Evolutionary conservation across 2,329 filamentous ascomycete species (phyloP).

Genomic region (Colletotrichum sp.): DNA sequence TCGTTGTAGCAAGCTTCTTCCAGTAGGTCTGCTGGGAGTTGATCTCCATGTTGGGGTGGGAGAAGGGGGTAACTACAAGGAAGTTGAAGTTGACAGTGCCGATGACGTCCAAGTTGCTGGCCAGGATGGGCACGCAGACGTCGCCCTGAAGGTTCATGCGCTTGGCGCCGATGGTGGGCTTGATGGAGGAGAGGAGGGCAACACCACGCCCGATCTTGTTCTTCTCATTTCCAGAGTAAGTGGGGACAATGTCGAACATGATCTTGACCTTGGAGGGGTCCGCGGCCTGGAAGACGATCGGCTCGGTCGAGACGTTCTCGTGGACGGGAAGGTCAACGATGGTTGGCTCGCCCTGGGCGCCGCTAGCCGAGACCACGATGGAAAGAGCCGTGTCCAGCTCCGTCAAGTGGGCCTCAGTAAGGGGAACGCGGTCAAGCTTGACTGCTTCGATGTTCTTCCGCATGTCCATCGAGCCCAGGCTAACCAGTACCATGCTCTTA

Average conservation of each 20-base stretch:
- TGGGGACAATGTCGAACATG: constrained; percentile 93
- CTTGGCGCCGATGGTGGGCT: constrained; percentile 80
- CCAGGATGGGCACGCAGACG: constrained; percentile 88
- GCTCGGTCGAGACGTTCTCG: constrained; percentile 92
- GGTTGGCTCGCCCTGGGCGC: constrained; percentile 84
- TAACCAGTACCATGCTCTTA: constrained; percentile 89
- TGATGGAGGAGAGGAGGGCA: constrained; percentile 85
- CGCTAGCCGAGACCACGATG: constrained; percentile 84
- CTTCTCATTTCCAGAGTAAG: constrained; percentile 89
- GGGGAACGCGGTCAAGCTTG: constrained; percentile 84
- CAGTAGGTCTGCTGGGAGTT: constrained; percentile 93
- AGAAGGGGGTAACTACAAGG: constrained; percentile 90
- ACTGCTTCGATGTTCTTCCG: constrained; percentile 83
- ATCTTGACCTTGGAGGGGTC: constrained; percentile 85
- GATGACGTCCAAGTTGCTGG: constrained; percentile 85
- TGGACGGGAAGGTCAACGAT: constrained; percentile 93
- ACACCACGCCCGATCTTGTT: constrained; percentile 89
- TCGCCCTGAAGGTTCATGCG: constrained; percentile 94
- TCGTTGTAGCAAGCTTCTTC: constrained; percentile 89
- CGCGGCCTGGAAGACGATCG: constrained; percentile 83
- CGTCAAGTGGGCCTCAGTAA: constrained; percentile 87
- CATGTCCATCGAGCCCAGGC: constrained; percentile 93
- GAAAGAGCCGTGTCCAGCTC: constrained; percentile 95
- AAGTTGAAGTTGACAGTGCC: constrained; percentile 98
- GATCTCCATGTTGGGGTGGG: constrained; percentile 91